phyloP scores from a whole-genome alignment of 768 basidiomycete species.

The Collybia sordida region DNA sequence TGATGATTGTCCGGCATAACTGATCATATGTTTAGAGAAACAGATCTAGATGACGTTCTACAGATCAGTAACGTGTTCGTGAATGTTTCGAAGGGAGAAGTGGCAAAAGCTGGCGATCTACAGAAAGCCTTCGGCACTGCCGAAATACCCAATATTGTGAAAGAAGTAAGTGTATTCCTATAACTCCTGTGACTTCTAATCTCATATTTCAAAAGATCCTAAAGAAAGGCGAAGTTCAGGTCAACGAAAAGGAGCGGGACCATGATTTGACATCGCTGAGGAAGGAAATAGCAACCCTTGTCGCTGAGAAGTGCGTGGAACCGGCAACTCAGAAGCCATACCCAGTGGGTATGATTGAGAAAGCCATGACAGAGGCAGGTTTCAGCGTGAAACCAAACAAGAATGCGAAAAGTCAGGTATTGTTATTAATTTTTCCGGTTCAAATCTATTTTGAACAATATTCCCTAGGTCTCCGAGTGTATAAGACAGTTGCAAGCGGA shows the following conservation, averaged over 20 bases:
- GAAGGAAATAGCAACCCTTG: slow-evolving; percentile 88
- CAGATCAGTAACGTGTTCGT: slow-evolving; percentile 96
- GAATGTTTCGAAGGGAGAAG: slow-evolving; percentile 95
- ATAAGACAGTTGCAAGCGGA: slow-evolving; percentile 80
- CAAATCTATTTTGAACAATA: background rate
- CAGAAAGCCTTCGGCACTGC: slow-evolving; percentile 88
- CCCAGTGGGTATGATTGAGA: slow-evolving; percentile 94
- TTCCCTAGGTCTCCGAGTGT: slow-evolving; percentile 76
- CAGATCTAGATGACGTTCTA: slow-evolving; percentile 90
- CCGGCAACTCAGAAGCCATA: slow-evolving; percentile 88
- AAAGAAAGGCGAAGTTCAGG: slow-evolving; percentile 94
- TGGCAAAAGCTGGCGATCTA: slow-evolving; percentile 86
- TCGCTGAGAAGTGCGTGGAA: slow-evolving; percentile 95
- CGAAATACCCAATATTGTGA: slow-evolving; percentile 69
- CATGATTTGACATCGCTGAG: slow-evolving; percentile 83
- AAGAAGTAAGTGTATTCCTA: slow-evolving; percentile 55
- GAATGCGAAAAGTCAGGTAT: slow-evolving; percentile 91
- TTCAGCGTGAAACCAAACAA: slow-evolving; percentile 89
- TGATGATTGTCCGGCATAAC: background rate
- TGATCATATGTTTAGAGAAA: slow-evolving; percentile 57
- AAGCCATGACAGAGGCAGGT: slow-evolving; percentile 94
- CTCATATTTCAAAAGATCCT: slow-evolving; percentile 60
- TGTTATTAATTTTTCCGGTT: slow-evolving; percentile 5
- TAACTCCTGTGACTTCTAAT: background rate
- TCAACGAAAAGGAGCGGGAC: slow-evolving; percentile 94